Evolutionary conservation across 2,329 filamentous ascomycete species (phyloP).

Genomic region (Cyanodermella asteris): DNA sequence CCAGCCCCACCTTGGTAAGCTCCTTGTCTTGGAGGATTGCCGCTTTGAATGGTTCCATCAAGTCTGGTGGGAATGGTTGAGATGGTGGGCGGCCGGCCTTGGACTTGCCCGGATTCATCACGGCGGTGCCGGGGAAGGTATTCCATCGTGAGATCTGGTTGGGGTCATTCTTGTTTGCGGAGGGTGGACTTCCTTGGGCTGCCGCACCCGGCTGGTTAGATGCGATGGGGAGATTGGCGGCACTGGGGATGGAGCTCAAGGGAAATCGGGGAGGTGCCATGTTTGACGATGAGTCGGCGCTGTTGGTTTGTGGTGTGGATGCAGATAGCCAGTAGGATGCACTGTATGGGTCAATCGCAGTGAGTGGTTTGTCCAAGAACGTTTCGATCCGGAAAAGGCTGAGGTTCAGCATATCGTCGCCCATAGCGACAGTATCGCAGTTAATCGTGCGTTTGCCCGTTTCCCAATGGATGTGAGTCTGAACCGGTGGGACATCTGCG

Average conservation of each 20-base stretch:
- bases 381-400: constrained; percentile 49
- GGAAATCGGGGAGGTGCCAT: constrained; percentile 17
- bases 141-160: no score
- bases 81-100: no score
- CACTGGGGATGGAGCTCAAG: constrained; percentile 7
- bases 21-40: constrained; percentile 49
- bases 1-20: constrained; percentile 50
- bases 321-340: constrained; percentile 47
- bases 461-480: no score
- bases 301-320: constrained; percentile 7
- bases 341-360: constrained; percentile 77
- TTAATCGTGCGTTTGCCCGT: no score
- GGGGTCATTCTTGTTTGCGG: no score
- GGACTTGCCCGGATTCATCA: no score
- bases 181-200: neutral
- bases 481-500: neutral
- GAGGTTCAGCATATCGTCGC: constrained; percentile 20
- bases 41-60: constrained; percentile 44
- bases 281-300: constrained; percentile 6
- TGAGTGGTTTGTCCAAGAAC: no score
- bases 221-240: constrained; percentile 1
- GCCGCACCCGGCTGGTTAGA: constrained; percentile 5
- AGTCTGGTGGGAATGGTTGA: constrained; percentile 33
- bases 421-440: no score
- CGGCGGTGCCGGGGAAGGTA: no score